Base-by-base conservation (phyloP, 2,329 filamentous ascomycete genomes). In the Thelonectria rubi region DNA sequence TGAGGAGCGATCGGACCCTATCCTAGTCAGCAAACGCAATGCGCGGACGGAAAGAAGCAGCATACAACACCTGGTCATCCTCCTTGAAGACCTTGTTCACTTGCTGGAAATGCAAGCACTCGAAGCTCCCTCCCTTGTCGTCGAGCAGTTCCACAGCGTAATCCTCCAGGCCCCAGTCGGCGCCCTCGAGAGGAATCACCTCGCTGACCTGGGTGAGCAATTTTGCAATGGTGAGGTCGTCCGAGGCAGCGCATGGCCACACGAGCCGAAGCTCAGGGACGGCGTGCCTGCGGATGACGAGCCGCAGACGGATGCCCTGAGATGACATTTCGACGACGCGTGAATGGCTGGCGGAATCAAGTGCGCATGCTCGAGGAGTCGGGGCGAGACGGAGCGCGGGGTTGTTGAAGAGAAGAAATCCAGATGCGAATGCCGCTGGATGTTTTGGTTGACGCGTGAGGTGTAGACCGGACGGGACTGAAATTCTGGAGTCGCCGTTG, bases 101-200 rank as follows among this genome's bases (percentile, higher is more conserved):
- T 18, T 85, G 82, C 74, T 92, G 90, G 71, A 92, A 98, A 78
- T 97, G 94, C 58, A 97, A 78, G 70, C 92, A 95, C 77, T 98
- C 94, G 67, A 92, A 97, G 47, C 86, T 88, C 17, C 77, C 80
- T n/a, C 84, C 84, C 39, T 80, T 77, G 26, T 72, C 70, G 57
- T 84, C 82, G 18, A 77, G 76, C 3, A 97, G 83, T 76, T 96
- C 91, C 30, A 97, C 92, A 9, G 86, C 86, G 76, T 98, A 98
- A 74, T 97, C 92, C 72, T 97, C 94, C 3, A 97, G 79, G 0
- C 92, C 93, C 92, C 93, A 97, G 62, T 93, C 83, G 42, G 84
- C 83, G 58, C 89, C 88, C 78, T 97, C 93, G 0, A 98, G 86
- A 0, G 94, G 93, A 2, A 97, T 81, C 15, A 91, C 84, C 45